Evolutionary conservation across 2,329 filamentous ascomycete species (phyloP).

Genomic region (Phoma sp.): DNA sequence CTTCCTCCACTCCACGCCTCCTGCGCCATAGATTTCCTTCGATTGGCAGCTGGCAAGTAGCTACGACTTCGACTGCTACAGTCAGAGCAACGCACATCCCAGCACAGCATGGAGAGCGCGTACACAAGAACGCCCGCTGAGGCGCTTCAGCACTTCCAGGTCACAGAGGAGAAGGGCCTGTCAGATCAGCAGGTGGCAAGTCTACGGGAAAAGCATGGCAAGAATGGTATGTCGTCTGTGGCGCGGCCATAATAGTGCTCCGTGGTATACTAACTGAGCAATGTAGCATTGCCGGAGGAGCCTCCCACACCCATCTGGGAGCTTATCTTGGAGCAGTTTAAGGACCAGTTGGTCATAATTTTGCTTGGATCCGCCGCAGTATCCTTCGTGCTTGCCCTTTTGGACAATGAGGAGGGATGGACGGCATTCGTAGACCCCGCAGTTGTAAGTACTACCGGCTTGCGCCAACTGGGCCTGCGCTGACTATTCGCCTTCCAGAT

Average conservation of each 20-base stretch:
- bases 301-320: constrained; percentile 96
- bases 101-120: constrained; percentile 58
- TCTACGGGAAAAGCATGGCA: constrained; percentile 57
- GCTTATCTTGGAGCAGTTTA: constrained; percentile 97
- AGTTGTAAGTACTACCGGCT: constrained; percentile 69
- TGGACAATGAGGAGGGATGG: constrained; percentile 93
- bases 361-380: constrained; percentile 90
- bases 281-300: constrained; percentile 77
- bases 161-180: constrained; percentile 58
- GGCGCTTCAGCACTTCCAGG: constrained; percentile 59
- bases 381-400: constrained; percentile 89
- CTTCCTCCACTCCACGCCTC: constrained; percentile 3
- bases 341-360: constrained; percentile 97
- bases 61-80: neutral
- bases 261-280: neutral
- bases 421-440: constrained; percentile 95
- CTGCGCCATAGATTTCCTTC: neutral
- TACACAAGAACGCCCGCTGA: constrained; percentile 58
- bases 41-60: neutral
- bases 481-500: constrained; percentile 64
- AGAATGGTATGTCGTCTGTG: constrained; percentile 55
- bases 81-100: neutral
- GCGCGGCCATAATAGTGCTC: neutral
- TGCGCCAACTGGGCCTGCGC: constrained; percentile 1
- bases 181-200: constrained; percentile 56